These are phyloP conservation scores for Corylus americana DNA, from an alignment of 306 rosid species.

Conservation along the genomic window DNA sequence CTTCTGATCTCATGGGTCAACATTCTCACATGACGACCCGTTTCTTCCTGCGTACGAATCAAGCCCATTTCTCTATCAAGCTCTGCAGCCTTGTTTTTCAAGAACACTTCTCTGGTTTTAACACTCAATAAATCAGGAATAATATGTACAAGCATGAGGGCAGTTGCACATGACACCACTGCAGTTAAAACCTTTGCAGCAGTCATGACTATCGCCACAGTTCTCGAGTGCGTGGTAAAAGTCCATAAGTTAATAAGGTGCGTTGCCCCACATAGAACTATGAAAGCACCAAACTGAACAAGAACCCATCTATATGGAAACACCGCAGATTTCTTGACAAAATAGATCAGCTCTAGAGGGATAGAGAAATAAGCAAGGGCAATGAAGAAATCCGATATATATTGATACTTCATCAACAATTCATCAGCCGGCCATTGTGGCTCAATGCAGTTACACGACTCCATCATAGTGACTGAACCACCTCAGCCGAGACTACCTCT, in stretches of 20 bases:
- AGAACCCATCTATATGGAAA: slow-evolving; percentile 86
- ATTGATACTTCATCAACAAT: slow-evolving; percentile 71
- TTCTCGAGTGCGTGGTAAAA: slow-evolving; percentile 55
- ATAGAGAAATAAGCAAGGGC: slow-evolving; percentile 81
- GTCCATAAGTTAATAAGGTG: slow-evolving; percentile 80
- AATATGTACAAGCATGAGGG: slow-evolving; percentile 80
- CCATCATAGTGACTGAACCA: slow-evolving; percentile 57
- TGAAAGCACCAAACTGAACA: slow-evolving; percentile 87
- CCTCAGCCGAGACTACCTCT: slow-evolving; percentile 30
- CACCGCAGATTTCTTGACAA: slow-evolving; percentile 77
- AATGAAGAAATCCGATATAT: slow-evolving; percentile 72
- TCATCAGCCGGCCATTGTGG: slow-evolving; percentile 74
- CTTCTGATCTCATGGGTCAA: slow-evolving; percentile 80
- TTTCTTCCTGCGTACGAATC: slow-evolving; percentile 81
- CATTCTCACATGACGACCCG: slow-evolving; percentile 85
- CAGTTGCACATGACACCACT: slow-evolving; percentile 76
- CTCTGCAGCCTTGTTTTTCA: slow-evolving; percentile 81
- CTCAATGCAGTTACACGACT: slow-evolving; percentile 68
- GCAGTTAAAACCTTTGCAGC: slow-evolving; percentile 75
- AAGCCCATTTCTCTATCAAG: slow-evolving; percentile 84
- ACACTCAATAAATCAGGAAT: slow-evolving; percentile 81
- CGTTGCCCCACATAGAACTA: slow-evolving; percentile 82
- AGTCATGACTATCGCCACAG: slow-evolving; percentile 73
- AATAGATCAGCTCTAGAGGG: slow-evolving; percentile 77
- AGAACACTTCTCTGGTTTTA: slow-evolving; percentile 68